A percentile compares a stretch with the other conserved stretches of the same genome.
phyloP scores from a whole-genome alignment of 2,329 filamentous ascomycete genomes.

The Diplocarpon mali region DNA sequence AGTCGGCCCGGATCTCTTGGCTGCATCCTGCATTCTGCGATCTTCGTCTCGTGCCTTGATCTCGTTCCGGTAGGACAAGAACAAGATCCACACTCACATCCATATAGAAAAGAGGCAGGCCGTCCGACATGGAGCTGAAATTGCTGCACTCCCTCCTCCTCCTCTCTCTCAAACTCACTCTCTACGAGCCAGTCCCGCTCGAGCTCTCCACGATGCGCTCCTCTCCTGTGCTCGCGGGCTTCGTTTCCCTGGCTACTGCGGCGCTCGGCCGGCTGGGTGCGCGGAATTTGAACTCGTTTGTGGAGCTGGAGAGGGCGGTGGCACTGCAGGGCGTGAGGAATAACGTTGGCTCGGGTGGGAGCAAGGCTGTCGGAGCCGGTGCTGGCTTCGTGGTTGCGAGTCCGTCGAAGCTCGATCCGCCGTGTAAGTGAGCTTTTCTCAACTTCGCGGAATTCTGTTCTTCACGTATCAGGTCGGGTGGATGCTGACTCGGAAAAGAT shows the following conservation, averaged over 20 bases:
- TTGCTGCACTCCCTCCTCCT: neutral
- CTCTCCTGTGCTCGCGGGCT: neutral
- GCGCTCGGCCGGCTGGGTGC: constrained; percentile 5
- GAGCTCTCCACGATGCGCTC: constrained; percentile 5
- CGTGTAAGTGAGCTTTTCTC: constrained; percentile 33
- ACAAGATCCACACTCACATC: neutral
- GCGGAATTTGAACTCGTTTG: constrained; percentile 27
- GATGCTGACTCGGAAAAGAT: constrained; percentile 35
- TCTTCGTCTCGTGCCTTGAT: too few relatives aligned
- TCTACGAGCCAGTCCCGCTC: neutral
- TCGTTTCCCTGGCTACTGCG: constrained; percentile 8
- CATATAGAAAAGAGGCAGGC: neutral
- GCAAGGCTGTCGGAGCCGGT: constrained; percentile 35
- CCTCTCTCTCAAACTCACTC: neutral
- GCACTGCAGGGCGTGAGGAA: constrained; percentile 40
- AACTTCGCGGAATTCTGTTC: neutral
- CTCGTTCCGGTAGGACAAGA: neutral
- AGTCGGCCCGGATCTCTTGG: neutral
- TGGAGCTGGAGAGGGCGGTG: constrained; percentile 35
- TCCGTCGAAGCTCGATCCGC: constrained; percentile 40
- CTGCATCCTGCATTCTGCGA: neutral
- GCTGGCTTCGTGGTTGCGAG: constrained; percentile 44
- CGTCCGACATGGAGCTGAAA: neutral
- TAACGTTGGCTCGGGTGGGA: constrained; percentile 43
- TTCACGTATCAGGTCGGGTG: constrained; percentile 5